Conservation (phyloP, 1,284 basidiomycete genomes). For the Ceratobasidium sp. region DNA sequence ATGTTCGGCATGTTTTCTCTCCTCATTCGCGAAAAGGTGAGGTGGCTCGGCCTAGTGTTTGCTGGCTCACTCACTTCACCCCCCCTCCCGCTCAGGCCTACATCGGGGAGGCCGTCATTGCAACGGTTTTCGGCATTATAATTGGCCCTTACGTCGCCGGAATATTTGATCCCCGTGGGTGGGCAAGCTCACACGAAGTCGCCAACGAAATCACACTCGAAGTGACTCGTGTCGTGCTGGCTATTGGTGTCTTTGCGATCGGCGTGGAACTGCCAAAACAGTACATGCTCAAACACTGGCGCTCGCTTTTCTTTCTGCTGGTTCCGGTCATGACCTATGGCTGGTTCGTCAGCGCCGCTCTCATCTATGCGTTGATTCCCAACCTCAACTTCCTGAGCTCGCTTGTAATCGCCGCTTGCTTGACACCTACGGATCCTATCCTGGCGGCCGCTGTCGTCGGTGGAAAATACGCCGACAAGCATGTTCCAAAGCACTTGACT, state of each 20-base stretch:
- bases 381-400: slow-evolving; percentile 86
- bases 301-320: slow-evolving; percentile 85
- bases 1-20: slow-evolving; percentile 96
- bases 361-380: slow-evolving; percentile 91
- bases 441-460: slow-evolving; percentile 91
- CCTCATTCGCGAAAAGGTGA: slow-evolving; percentile 87
- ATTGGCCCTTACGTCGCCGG: slow-evolving; percentile 87
- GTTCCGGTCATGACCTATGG: slow-evolving; percentile 88
- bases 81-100: slow-evolving; percentile 67
- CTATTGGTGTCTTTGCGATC: slow-evolving; percentile 97
- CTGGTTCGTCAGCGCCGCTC: slow-evolving; percentile 60
- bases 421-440: slow-evolving; percentile 97
- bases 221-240: slow-evolving; percentile 94
- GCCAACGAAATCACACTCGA: slow-evolving; percentile 85
- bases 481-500: slow-evolving; percentile 94
- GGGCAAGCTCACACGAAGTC: slow-evolving; percentile 67
- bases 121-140: slow-evolving; percentile 94
- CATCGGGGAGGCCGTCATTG: slow-evolving; percentile 96
- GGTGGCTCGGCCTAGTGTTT: slow-evolving; percentile 47
- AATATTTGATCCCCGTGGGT: slow-evolving; percentile 86
- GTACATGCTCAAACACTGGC: slow-evolving; percentile 93
- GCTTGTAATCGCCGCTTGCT: slow-evolving; percentile 90
- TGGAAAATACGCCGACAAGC: slow-evolving; percentile 98
- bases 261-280: slow-evolving; percentile 95
- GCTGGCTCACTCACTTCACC: slow-evolving; percentile 40